These are phyloP conservation scores for Suillus decipiens DNA, from an alignment of 768 basidiomycete genomes.

Conservation along the genomic window DNA sequence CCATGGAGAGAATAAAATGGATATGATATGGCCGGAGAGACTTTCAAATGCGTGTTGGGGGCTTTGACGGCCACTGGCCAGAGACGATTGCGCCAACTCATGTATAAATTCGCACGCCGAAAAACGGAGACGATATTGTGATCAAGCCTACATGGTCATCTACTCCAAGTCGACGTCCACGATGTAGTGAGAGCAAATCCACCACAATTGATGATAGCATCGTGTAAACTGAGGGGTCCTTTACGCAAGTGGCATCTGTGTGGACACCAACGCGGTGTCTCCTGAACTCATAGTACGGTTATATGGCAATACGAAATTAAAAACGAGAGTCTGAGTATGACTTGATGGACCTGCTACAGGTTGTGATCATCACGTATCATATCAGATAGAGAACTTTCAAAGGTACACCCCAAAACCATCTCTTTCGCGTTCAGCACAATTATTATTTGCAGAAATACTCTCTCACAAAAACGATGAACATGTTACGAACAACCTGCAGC, in stretches of 20 bases:
- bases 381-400: conserved; percentile 39
- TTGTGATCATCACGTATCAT: conserved; percentile 38
- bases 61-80: too few relatives aligned
- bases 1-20: too few relatives aligned
- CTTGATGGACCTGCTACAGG: conserved; percentile 11
- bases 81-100: too few relatives aligned
- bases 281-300: background rate
- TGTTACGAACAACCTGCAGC: conserved; percentile 65
- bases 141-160: too few relatives aligned
- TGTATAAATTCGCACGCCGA: too few relatives aligned
- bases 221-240: background rate
- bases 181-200: background rate
- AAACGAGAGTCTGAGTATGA: conserved; percentile 24
- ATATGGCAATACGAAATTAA: conserved; percentile 18
- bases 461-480: conserved; percentile 56
- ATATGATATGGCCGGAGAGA: too few relatives aligned
- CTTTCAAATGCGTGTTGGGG: too few relatives aligned
- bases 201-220: background rate
- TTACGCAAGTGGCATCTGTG: background rate
- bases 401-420: conserved; percentile 27
- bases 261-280: background rate
- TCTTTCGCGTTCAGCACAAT: conserved; percentile 11
- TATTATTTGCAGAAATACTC: conserved; percentile 51
- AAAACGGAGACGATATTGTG: too few relatives aligned
- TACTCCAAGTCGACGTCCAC: too few relatives aligned